A percentile compares a stretch with the other conserved stretches of the same genome.
Conservation (phyloP, 2,329 filamentous ascomycete genomes). For the Fusarium sp. region DNA sequence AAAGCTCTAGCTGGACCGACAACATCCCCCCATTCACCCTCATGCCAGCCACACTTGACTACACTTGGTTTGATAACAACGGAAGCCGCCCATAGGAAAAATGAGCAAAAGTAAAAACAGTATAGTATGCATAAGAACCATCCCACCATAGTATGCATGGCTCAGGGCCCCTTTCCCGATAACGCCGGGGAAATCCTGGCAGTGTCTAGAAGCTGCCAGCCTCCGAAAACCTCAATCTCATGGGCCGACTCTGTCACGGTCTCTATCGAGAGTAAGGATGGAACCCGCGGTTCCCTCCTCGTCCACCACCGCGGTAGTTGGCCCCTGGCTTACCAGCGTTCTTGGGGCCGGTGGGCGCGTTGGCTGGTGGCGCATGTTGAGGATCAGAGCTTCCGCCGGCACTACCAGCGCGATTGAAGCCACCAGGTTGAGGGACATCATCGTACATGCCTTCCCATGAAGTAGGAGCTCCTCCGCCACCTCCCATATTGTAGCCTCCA, state of each 20-base stretch:
- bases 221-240: background rate
- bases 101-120: slow-evolving; percentile 10
- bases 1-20: slow-evolving; percentile 14
- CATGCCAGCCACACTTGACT: slow-evolving; percentile 19
- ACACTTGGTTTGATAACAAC: slow-evolving; percentile 11
- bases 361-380: slow-evolving; percentile 62
- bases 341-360: slow-evolving; percentile 91
- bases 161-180: background rate
- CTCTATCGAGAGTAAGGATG: slow-evolving; percentile 74
- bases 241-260: slow-evolving; percentile 3
- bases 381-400: slow-evolving; percentile 56
- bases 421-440: slow-evolving; percentile 83
- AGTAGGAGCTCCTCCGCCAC: slow-evolving; percentile 72
- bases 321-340: slow-evolving; percentile 92
- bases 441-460: slow-evolving; percentile 99
- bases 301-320: slow-evolving; percentile 91
- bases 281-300: slow-evolving; percentile 78
- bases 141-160: slow-evolving; percentile 23
- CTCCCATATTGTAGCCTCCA: slow-evolving; percentile 51
- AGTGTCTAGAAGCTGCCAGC: background rate
- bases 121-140: slow-evolving; percentile 4
- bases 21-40: slow-evolving; percentile 4
- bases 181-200: slow-evolving; percentile 7
- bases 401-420: slow-evolving; percentile 56
- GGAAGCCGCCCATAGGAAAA: slow-evolving; percentile 10